phyloP scores from a whole-genome alignment of 768 basidiomycete species.

The Collybiopsis confluens region DNA sequence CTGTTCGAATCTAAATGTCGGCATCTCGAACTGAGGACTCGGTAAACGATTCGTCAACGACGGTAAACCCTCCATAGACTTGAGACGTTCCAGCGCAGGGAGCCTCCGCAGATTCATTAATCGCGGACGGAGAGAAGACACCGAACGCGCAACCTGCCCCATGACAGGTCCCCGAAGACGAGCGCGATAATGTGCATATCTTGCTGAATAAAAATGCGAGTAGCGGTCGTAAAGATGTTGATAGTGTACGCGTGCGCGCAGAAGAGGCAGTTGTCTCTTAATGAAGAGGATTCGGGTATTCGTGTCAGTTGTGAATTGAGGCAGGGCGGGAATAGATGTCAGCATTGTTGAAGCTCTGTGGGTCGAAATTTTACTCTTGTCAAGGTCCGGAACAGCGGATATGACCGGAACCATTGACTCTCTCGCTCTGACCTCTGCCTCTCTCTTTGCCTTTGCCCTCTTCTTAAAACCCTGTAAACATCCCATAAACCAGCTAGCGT shows the following conservation, averaged over 20 bases:
- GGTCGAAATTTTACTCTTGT: neutral
- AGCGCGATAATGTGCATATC: constrained; percentile 3
- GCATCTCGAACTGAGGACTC: constrained; percentile 1
- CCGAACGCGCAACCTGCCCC: neutral
- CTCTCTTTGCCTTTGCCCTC: constrained; percentile 17
- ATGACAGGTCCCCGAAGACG: neutral
- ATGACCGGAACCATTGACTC: neutral
- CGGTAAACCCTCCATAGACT: neutral
- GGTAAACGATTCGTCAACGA: neutral
- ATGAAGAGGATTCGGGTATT: neutral
- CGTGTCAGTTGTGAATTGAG: neutral
- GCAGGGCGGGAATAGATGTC: neutral
- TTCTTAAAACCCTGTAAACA: constrained; percentile 45
- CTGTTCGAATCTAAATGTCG: neutral
- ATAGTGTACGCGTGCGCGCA: too few species aligned
- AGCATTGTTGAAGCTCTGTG: neutral
- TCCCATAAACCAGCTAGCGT: constrained; percentile 49
- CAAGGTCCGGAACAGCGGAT: neutral
- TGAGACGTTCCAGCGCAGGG: neutral
- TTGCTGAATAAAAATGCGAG: neutral
- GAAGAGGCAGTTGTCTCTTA: neutral
- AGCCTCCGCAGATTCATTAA: neutral
- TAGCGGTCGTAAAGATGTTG: neutral
- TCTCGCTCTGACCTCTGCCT: neutral
- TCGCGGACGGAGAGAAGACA: neutral